Conservation (phyloP, 352 stramenopile genomes). For the Saprolegnia diclina region DNA sequence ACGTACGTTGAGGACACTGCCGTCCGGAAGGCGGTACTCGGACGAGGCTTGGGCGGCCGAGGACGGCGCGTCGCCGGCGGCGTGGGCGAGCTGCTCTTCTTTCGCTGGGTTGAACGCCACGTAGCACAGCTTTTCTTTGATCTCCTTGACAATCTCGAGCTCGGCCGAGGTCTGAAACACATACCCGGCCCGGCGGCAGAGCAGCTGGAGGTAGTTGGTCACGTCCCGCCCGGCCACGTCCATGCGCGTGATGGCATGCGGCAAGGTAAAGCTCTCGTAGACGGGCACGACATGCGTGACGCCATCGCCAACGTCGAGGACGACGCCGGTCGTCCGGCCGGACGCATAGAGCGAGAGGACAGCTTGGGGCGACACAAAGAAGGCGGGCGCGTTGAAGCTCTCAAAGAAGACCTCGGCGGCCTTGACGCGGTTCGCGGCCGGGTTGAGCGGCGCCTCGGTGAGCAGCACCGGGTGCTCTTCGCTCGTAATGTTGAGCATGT, state of each 20-base stretch:
- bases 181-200: conserved; percentile 71
- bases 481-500: conserved; percentile 82
- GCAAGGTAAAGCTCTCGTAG: conserved; percentile 77
- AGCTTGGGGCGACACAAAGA: conserved; percentile 81
- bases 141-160: conserved; percentile 80
- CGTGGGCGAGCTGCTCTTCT: conserved; percentile 54
- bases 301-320: conserved; percentile 85
- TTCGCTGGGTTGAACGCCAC: conserved; percentile 80
- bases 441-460: conserved; percentile 76
- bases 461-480: conserved; percentile 81
- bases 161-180: conserved; percentile 87
- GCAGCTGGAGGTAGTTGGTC: conserved; percentile 68
- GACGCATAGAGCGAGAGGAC: conserved; percentile 87
- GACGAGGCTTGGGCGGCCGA: conserved; percentile 16
- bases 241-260: conserved; percentile 74
- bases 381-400: conserved; percentile 77
- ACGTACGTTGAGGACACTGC: conserved; percentile 22
- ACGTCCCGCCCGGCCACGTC: conserved; percentile 81
- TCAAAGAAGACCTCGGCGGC: conserved; percentile 84
- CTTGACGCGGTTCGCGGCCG: conserved; percentile 65
- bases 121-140: conserved; percentile 86
- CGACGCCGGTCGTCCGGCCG: conserved; percentile 77
- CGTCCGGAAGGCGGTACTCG: conserved; percentile 27
- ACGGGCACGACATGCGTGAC: conserved; percentile 83
- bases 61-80: not conserved